Evolutionary conservation across 129 eudicot species (phyloP), one percentile per base, ranked within the genome.

Genomic region (Logfia minima): DNA sequence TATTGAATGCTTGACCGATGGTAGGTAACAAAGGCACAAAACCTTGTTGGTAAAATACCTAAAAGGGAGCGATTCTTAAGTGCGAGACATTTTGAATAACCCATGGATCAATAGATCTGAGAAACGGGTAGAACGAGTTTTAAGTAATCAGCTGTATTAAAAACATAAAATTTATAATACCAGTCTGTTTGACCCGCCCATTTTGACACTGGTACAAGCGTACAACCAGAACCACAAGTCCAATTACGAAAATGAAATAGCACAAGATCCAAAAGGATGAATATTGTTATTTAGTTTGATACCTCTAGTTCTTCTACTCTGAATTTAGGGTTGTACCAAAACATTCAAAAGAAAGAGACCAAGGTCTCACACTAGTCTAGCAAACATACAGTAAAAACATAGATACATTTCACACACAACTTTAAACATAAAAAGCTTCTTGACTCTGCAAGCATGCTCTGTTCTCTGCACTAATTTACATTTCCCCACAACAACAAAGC

Each of bases 391-490:
- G 1, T 29, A 48, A 22, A 53, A 63, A 52, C 8, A 59, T 39
- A 80, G 55, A 73, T 72, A 55, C 43, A 80, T 74, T 35, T 66
- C 79, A 73, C 69, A 55, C 79, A 58, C n/a, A 53, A 45, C 37
- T 68, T 39, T 37, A 39, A 74, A 65, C 51, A 72, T 24, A 66
- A 73, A 66, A 73, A 66, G 7, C 63, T 72, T 63, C 79, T 65
- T 80, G 74, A 80, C 55, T 64, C 31, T 53, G 45, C 73, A 62
- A 79, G 64, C 66, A 63, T 72, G 68, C 58, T 80, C 78, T 65
- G 62, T 68, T 75, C 61, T 63, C 65, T 28, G 77, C 69, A 41
- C 70, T 70, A 41, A 63, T 78, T 70, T 80, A 80, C 83, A 80
- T 34, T 18, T 26, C 68, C 69, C 66, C 55, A 52, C 73, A 72